Base-by-base conservation (phyloP, 2,329 filamentous ascomycete genomes). In the Sclerotinia nivalis region DNA sequence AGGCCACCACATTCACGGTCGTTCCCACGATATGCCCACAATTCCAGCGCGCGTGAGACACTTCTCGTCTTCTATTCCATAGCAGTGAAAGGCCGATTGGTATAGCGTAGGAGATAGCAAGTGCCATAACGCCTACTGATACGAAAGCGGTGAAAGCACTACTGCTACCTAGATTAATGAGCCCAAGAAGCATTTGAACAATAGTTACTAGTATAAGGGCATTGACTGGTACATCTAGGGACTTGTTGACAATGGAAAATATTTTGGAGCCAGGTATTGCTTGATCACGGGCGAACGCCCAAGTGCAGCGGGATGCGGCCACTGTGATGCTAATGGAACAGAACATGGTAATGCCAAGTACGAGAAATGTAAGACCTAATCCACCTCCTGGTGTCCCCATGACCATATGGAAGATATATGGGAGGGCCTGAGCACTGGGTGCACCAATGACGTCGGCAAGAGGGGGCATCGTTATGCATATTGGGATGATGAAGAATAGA, bases 101-200 rank as follows among this genome's bases (percentile, higher is more conserved):
- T 52, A 94, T 91, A 8, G 86, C 91, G 74, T 94, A 94, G 2
- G 89, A 90, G 7, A 93, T 81, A 9, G 89, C 88, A 0, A 94
- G 83, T 1, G 90, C 87, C 10, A 93, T 90, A 0, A 93, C 91
- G 0, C 89, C 90, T 0, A 90, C 87, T 0, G 89, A 88, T 1
- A 91, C 84, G 74, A 93, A 91, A 20, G 90, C 90, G 55, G 90
- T 91, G 79, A 93, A 92, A 0, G 90, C 90, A 71, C 85, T 87
- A 62, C 80, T 82, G 2, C 88, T 91, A 0, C 89, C 90, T 3
- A 93, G 83, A 78, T 91, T 91, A 72, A 93, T 89, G 70, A 87
- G 84, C 0, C 90, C 90, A 69, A 93, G 91, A 18, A 92, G 82
- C 69, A 91, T 83, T 1, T 91, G 87, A 59, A 90, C 83, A 5